Base-by-base conservation (phyloP, 2,329 filamentous ascomycete genomes). In the Fusarium sarcochroum region DNA sequence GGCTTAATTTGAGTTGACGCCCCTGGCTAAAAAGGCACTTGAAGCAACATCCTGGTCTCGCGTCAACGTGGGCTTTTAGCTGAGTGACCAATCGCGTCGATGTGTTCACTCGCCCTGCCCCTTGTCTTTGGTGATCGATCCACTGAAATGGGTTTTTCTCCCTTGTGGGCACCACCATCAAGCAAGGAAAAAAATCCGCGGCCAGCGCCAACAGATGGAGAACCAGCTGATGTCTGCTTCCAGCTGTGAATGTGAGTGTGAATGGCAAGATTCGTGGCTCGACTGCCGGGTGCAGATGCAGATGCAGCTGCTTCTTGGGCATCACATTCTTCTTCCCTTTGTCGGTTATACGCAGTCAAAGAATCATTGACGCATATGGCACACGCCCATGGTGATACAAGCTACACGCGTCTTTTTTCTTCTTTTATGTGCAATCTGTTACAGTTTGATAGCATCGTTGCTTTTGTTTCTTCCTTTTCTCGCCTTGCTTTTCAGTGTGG, bases 1-100 rank as follows among this genome's bases (percentile, higher is more conserved):
- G 66, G 69, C 38, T 50, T 30, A 30, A 49, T 35, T 42, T 18
- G 27, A 38, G 37, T 41, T 27, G 38, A 53, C 27, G 32, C 63
- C 70, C 70, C 70, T 73, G 70, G 70, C 63, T 70, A 70, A 59
- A 57, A 71, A 46, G 66, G 62, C 58, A 64, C 40, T 63, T 64
- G 61, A 59, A 48, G 61, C 46, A 57, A 51, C 35, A 70, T 61
- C 66, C 68, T 62, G 47, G 68, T 37, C 50, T 60, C 66, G 68
- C 63, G 58, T 60, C 58, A 63, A 44, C 49, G 49, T 25, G 54
- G 58, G 34, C 45, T 50, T 40, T 42, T 45, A 49, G 49, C 27
- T 35, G 18, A 20, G 15, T 32, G 50, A 37, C 66, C 66, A 70
- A 69, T 69, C 42, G 57, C 37, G 37, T 53, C 41, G 21, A 42